Conservation (phyloP, 1,139 yeast species). For the Taiozyma sp. region DNA sequence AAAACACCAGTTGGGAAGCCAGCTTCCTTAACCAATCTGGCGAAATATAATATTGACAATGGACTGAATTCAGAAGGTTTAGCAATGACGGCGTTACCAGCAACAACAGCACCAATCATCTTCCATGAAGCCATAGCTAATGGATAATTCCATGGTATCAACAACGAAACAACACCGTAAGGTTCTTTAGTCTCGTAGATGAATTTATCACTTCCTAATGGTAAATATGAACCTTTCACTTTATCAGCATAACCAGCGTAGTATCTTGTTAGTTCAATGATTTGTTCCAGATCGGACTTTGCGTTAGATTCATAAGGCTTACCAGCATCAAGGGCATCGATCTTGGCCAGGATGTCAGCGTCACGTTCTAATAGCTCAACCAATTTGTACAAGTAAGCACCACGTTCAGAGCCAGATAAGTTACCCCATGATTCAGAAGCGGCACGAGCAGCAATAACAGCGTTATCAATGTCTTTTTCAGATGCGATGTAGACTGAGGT, state of each 20-base stretch:
- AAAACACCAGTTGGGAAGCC: constrained; percentile 63
- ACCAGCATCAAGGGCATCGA: constrained; percentile 65
- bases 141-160: constrained; percentile 78
- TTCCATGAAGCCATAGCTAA: constrained; percentile 70
- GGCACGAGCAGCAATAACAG: constrained; percentile 70
- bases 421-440: constrained; percentile 57
- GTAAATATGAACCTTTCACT: constrained; percentile 62
- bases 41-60: constrained; percentile 52
- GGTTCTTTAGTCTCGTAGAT: constrained; percentile 54
- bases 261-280: constrained; percentile 58
- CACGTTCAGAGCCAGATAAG: constrained; percentile 41
- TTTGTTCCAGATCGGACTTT: constrained; percentile 54
- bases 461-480: constrained; percentile 65
- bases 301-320: constrained; percentile 52
- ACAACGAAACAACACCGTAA: constrained; percentile 62
- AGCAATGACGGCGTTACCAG: constrained; percentile 64
- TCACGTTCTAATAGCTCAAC: constrained; percentile 48
- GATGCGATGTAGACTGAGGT: constrained; percentile 65
- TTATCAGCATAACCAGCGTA: constrained; percentile 89
- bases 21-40: constrained; percentile 49
- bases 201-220: constrained; percentile 55
- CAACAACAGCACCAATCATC: constrained; percentile 64
- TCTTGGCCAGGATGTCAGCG: constrained; percentile 45
- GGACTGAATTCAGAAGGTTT: constrained; percentile 66
- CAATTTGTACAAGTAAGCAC: constrained; percentile 41